Conservation (phyloP, 148 eudicot species). For the Nepenthes gracilis region DNA sequence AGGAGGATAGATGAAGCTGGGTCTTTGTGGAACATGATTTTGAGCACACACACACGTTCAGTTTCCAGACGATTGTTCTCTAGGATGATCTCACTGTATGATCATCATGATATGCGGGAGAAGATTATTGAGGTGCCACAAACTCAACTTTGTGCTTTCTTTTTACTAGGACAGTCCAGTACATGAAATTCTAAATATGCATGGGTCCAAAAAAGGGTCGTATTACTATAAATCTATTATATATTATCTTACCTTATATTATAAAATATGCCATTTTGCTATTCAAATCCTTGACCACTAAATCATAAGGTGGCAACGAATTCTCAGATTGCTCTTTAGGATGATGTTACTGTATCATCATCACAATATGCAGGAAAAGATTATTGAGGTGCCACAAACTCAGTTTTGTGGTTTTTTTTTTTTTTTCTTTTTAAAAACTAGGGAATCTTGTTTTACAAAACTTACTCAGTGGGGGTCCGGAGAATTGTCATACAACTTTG, state of each 20-base stretch:
- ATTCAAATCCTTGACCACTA: too few species aligned
- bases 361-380: slow-evolving; percentile 47
- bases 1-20: slow-evolving; percentile 76
- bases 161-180: too few species aligned
- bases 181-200: too few species aligned
- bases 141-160: neutral
- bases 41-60: slow-evolving; percentile 73
- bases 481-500: neutral
- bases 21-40: slow-evolving; percentile 83
- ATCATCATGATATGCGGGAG: slow-evolving; percentile 59
- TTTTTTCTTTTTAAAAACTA: too few species aligned
- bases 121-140: slow-evolving; percentile 67
- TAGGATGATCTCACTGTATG: slow-evolving; percentile 72
- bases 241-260: too few species aligned
- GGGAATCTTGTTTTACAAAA: too few species aligned
- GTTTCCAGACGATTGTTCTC: slow-evolving; percentile 71
- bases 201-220: neutral
- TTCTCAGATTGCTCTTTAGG: slow-evolving; percentile 46
- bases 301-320: too few species aligned
- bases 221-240: too few species aligned
- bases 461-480: too few species aligned
- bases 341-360: slow-evolving; percentile 81
- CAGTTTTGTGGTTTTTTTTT: neutral
- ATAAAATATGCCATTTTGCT: too few species aligned
- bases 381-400: slow-evolving; percentile 55